Evolutionary conservation across 2,329 filamentous ascomycete species (phyloP).

Genomic region (Hirsutella thompsonii): DNA sequence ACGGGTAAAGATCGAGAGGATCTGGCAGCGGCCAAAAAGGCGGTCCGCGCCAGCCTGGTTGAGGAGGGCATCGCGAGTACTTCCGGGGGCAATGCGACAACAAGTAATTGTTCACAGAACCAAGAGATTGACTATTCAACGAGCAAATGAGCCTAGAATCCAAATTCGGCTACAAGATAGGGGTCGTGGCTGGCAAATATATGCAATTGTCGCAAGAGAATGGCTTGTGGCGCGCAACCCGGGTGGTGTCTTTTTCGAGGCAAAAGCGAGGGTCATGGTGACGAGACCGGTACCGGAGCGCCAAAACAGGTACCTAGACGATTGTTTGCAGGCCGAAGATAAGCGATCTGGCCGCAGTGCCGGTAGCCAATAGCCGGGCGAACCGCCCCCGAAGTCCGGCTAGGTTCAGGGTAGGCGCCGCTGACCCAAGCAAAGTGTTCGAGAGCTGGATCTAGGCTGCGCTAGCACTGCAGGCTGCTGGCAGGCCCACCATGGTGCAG

Average conservation of each 20-base stretch:
- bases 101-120: neutral
- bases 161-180: neutral
- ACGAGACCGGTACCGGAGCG: neutral
- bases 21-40: conserved; percentile 19
- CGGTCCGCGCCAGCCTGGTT: conserved; percentile 15
- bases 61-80: conserved; percentile 15
- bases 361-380: neutral
- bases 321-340: neutral
- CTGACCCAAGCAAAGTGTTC: too few species aligned
- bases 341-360: neutral
- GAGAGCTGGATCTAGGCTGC: too few species aligned
- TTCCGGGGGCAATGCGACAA: neutral
- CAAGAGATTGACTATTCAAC: neutral
- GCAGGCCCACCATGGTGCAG: too few species aligned
- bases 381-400: too few species aligned
- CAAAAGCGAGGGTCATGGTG: too few species aligned
- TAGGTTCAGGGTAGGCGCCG: too few species aligned
- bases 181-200: neutral
- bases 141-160: neutral
- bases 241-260: neutral
- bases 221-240: neutral
- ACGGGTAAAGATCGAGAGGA: conserved; percentile 21
- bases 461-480: too few species aligned
- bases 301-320: neutral
- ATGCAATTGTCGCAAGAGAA: neutral